A percentile compares a stretch with the other conserved stretches of the same genome.
These are phyloP conservation scores for Ceratobasidium theobromae DNA, from an alignment of 1,284 basidiomycete genomes.

Conservation along the genomic window DNA sequence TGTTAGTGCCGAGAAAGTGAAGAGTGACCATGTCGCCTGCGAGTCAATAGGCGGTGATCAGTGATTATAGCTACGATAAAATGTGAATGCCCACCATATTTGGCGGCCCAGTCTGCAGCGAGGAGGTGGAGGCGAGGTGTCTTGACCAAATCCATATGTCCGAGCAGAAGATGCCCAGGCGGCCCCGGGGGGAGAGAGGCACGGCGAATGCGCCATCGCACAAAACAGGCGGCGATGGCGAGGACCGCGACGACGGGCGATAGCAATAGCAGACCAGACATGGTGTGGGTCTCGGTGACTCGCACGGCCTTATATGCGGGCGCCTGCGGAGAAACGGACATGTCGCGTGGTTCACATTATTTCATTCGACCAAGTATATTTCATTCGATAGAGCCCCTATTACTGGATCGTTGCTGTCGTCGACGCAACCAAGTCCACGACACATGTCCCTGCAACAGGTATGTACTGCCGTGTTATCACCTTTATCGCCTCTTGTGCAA, in stretches of 20 bases:
- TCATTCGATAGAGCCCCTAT: constrained; percentile 26
- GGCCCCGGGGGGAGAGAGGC: constrained; percentile 3
- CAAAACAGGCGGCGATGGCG: constrained; percentile 1
- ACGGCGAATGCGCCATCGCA: constrained; percentile 14
- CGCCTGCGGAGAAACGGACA: constrained; percentile 26
- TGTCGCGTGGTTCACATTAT: no score
- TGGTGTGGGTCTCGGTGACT: neutral
- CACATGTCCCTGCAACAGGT: constrained; percentile 83
- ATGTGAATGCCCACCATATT: neutral
- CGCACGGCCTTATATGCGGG: constrained; percentile 8
- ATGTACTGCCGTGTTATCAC: constrained; percentile 95
- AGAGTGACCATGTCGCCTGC: constrained; percentile 65
- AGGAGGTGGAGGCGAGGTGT: constrained; percentile 6
- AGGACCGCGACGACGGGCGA: no score
- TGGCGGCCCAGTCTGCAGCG: constrained; percentile 10
- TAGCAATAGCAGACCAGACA: no score
- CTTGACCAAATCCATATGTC: constrained; percentile 18
- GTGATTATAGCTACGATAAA: neutral
- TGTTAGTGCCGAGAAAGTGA: constrained; percentile 62
- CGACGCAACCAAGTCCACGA: constrained; percentile 83
- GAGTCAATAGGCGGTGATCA: neutral
- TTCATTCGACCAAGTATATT: no score
- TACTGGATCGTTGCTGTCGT: constrained; percentile 62
- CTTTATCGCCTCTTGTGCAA: constrained; percentile 98
- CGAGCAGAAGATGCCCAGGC: constrained; percentile 7